A percentile compares a stretch with the other conserved stretches of the same genome.
These are phyloP conservation scores for Sanguinoderma infundibulare DNA, from an alignment of 1,284 basidiomycete genomes.

Conservation along the genomic window DNA sequence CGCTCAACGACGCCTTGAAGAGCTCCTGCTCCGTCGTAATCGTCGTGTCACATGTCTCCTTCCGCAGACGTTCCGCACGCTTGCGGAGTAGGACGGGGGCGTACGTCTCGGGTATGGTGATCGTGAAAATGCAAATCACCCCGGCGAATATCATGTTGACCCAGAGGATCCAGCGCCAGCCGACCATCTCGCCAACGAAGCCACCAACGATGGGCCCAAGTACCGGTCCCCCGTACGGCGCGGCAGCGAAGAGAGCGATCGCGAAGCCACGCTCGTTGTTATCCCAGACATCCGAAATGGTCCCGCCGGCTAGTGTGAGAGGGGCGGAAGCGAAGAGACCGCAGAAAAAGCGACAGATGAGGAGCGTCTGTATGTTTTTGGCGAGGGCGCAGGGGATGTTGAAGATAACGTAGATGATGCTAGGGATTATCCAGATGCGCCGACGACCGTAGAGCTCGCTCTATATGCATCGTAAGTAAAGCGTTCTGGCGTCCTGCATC, in stretches of 20 bases:
- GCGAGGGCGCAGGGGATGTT: slow-evolving; percentile 47
- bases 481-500: slow-evolving; percentile 36
- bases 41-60: slow-evolving; percentile 45
- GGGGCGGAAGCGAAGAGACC: slow-evolving; percentile 74
- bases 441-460: slow-evolving; percentile 64
- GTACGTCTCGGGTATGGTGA: slow-evolving; percentile 61
- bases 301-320: slow-evolving; percentile 63
- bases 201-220: slow-evolving; percentile 63
- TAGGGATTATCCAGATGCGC: slow-evolving; percentile 49
- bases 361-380: slow-evolving; percentile 64
- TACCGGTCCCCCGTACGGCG: slow-evolving; percentile 69
- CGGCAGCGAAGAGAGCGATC: slow-evolving; percentile 63
- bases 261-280: slow-evolving; percentile 63
- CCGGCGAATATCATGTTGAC: slow-evolving; percentile 61
- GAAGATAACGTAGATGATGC: slow-evolving; percentile 53
- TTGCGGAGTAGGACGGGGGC: slow-evolving; percentile 53
- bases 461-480: slow-evolving; percentile 31
- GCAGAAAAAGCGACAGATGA: slow-evolving; percentile 66
- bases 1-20: slow-evolving; percentile 57
- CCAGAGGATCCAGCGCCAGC: slow-evolving; percentile 51
- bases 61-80: slow-evolving; percentile 36
- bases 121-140: slow-evolving; percentile 41
- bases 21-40: slow-evolving; percentile 66
- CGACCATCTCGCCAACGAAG: slow-evolving; percentile 46
- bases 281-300: slow-evolving; percentile 72